Evolutionary conservation across 495 filamentous ascomycete species (phyloP), one percentile per base, ranked within the genome.

Genomic region (Letharia lupina): DNA sequence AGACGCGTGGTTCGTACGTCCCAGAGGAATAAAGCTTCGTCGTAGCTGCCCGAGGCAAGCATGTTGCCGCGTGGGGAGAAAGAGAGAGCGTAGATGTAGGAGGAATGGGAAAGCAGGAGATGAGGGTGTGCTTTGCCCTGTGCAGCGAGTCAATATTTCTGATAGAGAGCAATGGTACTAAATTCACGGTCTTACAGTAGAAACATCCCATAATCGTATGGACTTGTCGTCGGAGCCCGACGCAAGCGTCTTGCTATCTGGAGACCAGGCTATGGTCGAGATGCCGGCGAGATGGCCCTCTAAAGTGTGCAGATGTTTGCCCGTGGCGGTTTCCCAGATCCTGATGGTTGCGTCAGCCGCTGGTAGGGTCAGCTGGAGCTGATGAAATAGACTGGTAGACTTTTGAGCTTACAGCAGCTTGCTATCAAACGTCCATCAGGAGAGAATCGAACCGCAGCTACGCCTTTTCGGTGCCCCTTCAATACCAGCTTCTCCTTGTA

Each of bases 31-130:
- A 98, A 89, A 12, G 95, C 94, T 80, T 98, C 94, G 71, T 98
- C 94, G 76, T 96, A 98, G 70, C 90, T 93, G 23, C 94, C 95
- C 65, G 89, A 93, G 47, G 89, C 94, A 23, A 98, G 84, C 71
- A 96, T 96, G 71, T 97, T 98, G 47, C 94, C 95, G 76, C 96
- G 96, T 2, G 95, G 94, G 20, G 90, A 90, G 76, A 97, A 98
- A 31, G 93, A 91, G 59, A 98, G 81, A 45, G 87, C 87, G 76
- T 93, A 96, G 56, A 98, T 87, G 78, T 96, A 97, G 73, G 93
- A 97, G 73, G 97, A 93, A 73, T 98, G 94, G 52, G 94, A 93
- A 41, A 86, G 75, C 68, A 97, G 81, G 11, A 89, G 86, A 33
- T 77, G 78, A 0, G 82, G 77, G 74, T 88, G 80, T 69, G 87